Conservation (phyloP, 495 filamentous ascomycete species). For the Hypoxylon lienhwacheense region DNA sequence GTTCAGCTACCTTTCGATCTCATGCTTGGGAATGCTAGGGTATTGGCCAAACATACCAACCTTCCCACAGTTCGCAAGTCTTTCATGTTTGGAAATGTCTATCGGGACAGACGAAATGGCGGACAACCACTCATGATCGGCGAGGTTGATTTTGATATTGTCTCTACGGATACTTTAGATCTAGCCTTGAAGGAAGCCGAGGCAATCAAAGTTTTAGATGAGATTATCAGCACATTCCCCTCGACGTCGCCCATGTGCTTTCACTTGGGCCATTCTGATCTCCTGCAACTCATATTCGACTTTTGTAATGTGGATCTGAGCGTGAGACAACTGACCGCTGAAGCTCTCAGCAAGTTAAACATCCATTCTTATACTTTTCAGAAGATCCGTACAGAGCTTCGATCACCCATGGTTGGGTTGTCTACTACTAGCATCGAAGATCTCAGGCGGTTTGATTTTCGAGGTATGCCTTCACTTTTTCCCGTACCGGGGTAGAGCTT, state of each 20-base stretch:
- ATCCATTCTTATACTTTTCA: slow-evolving; percentile 80
- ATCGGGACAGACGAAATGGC: slow-evolving; percentile 69
- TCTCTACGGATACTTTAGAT: slow-evolving; percentile 75
- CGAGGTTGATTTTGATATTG: slow-evolving; percentile 95
- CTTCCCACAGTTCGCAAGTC: slow-evolving; percentile 69
- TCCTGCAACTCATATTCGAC: slow-evolving; percentile 83
- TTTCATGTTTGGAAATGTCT: slow-evolving; percentile 88
- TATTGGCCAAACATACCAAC: slow-evolving; percentile 67
- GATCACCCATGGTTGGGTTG: slow-evolving; percentile 75
- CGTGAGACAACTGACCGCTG: slow-evolving; percentile 72
- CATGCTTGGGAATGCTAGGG: slow-evolving; percentile 83
- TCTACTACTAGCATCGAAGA: slow-evolving; percentile 91
- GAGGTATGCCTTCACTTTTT: slow-evolving; percentile 55
- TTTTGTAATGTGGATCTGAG: slow-evolving; percentile 75
- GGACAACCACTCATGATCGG: slow-evolving; percentile 80
- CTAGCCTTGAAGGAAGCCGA: slow-evolving; percentile 92
- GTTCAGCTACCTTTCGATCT: slow-evolving; percentile 91
- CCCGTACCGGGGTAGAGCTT: neutral
- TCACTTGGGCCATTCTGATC: slow-evolving; percentile 84
- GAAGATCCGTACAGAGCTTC: slow-evolving; percentile 81
- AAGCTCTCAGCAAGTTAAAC: slow-evolving; percentile 85
- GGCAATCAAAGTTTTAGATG: slow-evolving; percentile 90
- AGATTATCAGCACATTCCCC: slow-evolving; percentile 82
- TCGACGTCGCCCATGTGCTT: slow-evolving; percentile 81
- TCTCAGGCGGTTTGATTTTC: slow-evolving; percentile 84